These are phyloP conservation scores for Phytophthora lateralis DNA, from an alignment of 352 stramenopile species.

Conservation along the genomic window DNA sequence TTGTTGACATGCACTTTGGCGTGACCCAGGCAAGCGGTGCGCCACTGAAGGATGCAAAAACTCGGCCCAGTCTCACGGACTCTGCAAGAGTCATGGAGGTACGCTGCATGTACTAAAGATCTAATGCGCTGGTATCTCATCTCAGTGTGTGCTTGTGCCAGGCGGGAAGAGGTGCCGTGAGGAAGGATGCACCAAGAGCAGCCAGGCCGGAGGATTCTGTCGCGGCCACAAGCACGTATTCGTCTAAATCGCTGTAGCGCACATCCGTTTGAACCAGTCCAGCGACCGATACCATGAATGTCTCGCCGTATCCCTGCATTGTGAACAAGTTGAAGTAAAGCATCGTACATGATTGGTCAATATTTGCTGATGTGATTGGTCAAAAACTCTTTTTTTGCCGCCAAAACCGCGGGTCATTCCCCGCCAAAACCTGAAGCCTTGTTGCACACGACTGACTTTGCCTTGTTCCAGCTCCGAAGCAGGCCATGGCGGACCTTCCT, in stretches of 20 bases:
- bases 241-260: constrained; percentile 1
- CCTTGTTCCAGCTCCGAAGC: constrained; percentile 11
- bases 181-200: constrained; percentile 70
- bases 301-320: no score
- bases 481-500: constrained; percentile 31
- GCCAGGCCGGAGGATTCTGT: constrained; percentile 72
- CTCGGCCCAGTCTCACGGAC: constrained; percentile 76
- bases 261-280: no score
- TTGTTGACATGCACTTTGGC: constrained; percentile 6
- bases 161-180: constrained; percentile 70
- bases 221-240: constrained; percentile 43
- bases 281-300: no score
- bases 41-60: constrained; percentile 69
- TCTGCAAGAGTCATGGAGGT: constrained; percentile 90
- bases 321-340: constrained; percentile 34
- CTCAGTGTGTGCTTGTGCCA: constrained; percentile 13
- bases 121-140: constrained; percentile 3
- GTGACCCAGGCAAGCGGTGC: constrained; percentile 65
- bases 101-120: background rate
- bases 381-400: constrained; percentile 38
- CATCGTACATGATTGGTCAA: constrained; percentile 21
- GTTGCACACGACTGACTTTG: constrained; percentile 7
- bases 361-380: constrained; percentile 22
- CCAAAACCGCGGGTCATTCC: constrained; percentile 33
- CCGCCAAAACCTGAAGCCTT: constrained; percentile 31